A percentile compares a stretch with the other conserved stretches of the same genome.
phyloP scores from a whole-genome alignment of 148 eudicot genomes.

The Limonium bicolor region DNA sequence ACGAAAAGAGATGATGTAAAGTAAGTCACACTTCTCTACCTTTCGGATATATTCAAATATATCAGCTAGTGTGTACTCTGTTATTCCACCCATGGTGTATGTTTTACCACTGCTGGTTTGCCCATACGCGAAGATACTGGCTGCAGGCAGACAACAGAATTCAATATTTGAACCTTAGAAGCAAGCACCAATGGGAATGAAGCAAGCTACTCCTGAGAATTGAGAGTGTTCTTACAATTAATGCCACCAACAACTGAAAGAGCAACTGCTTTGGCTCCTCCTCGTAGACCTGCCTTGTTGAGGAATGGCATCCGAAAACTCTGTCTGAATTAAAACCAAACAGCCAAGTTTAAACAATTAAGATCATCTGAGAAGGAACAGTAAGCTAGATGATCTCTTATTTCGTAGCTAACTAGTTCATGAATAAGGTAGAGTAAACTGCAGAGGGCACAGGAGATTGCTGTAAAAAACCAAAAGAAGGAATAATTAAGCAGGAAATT shows the following conservation, averaged over 20 bases:
- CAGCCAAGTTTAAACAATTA: conserved; percentile 10
- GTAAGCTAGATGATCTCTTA: too few relatives aligned
- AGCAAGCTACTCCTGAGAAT: background rate
- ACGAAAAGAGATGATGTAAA: background rate
- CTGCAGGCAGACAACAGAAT: conserved; percentile 34
- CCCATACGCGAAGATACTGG: conserved; percentile 95
- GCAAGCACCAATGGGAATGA: conserved; percentile 5
- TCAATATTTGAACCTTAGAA: too few relatives aligned
- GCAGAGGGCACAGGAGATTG: too few relatives aligned
- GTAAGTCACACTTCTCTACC: conserved; percentile 23
- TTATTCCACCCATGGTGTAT: conserved; percentile 92
- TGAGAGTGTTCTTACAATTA: conserved; percentile 51
- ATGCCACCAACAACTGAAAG: conserved; percentile 74
- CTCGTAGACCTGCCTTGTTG: conserved; percentile 82
- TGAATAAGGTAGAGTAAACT: too few relatives aligned
- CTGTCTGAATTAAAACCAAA: conserved; percentile 40
- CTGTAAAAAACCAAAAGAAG: too few relatives aligned
- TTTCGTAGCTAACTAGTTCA: too few relatives aligned
- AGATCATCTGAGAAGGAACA: conserved; percentile 6
- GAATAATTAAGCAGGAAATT: too few relatives aligned
- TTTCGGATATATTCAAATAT: conserved; percentile 66
- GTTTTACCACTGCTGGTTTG: conserved; percentile 99
- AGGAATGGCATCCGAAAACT: conserved; percentile 57
- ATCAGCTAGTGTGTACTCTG: conserved; percentile 71
- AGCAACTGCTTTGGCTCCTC: conserved; percentile 87